Evolutionary conservation across 1,139 yeast genomes (phyloP).

Genomic region (Taiozyma sp.): DNA sequence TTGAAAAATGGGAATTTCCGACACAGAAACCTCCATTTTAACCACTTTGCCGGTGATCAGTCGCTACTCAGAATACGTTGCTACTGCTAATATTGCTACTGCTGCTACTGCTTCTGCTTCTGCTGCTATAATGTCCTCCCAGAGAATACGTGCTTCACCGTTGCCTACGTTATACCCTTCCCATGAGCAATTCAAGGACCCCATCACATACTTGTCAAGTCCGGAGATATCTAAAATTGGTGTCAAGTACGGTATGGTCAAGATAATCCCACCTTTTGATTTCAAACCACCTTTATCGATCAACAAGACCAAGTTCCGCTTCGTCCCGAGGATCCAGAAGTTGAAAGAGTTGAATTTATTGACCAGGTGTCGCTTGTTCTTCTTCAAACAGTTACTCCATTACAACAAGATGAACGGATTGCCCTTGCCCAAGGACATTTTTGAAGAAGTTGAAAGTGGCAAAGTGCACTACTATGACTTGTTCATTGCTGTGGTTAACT

Average conservation of each 20-base stretch:
- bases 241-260: constrained; percentile 54
- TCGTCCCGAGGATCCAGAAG: constrained; percentile 61
- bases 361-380: constrained; percentile 57
- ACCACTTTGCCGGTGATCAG: not conserved
- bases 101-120: too few species aligned
- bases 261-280: constrained; percentile 54
- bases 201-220: constrained; percentile 54
- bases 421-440: constrained; percentile 15
- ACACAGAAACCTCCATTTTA: not conserved
- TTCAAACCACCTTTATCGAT: constrained; percentile 54
- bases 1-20: not conserved
- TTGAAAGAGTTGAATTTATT: constrained; percentile 57
- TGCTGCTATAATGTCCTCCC: not conserved
- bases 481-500: constrained; percentile 37
- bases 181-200: constrained; percentile 49
- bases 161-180: constrained; percentile 59
- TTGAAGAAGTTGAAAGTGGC: constrained; percentile 5
- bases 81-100: too few species aligned
- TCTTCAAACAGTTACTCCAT: constrained; percentile 53
- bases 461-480: constrained; percentile 48
- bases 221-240: constrained; percentile 48
- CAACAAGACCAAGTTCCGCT: constrained; percentile 43
- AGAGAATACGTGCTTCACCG: constrained; percentile 15
- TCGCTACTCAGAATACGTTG: not conserved
- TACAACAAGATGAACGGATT: constrained; percentile 42